Evolutionary conservation across 176 grass and related monocot genomes (phyloP), one percentile per base, ranked within the genome.

Genomic region (Zoysia pacifica): DNA sequence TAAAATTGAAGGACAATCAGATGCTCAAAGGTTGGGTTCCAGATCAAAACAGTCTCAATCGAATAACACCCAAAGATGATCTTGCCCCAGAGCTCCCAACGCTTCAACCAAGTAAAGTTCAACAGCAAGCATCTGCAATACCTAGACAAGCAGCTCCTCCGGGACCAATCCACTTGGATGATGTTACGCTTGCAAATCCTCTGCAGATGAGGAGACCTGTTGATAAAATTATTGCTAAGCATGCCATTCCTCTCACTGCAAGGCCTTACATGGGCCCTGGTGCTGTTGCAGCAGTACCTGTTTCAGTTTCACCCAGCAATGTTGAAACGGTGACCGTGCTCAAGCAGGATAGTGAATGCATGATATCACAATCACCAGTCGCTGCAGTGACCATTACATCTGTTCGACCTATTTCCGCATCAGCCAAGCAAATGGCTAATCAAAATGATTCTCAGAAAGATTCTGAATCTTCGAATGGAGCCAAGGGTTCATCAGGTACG

Each of bases 1-100:
- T 89, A 39, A 89, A 81, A 82, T 59, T 89, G 60, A 89, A 85
- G 50, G 73, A 68, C 45, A 85, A 85, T 77, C 87, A 82, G 60
- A 52, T 89, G 16, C 82, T 89, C 82, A 89, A 70, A 89, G 87
- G 87, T 67, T 89, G 87, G 82, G 14, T 89, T 65, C 87, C 82
- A 62, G 82, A 89, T 85, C 78, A 77, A 85, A 78, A 39, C 51
- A 82, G 62, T 36, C 87, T 85, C 62, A 46, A 39, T 4, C 44
- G 72, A 73, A 77, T 76, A 60, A 77, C 65, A 81, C 82, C 60
- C 0, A 89, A 81, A 38, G 82, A 89, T 73, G 82, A 85, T 50
- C 73, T 89, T 82, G 67, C 78, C 15, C 87, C 82, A 40, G 78
- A 78, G 50, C 82, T 85, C 39, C 78, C 87, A 53, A 77, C 85